A percentile compares a stretch with the other conserved stretches of the same genome.
Evolutionary conservation across 2,329 filamentous ascomycete genomes (phyloP).

Genomic region (Fusarium tanahbumbuense): DNA sequence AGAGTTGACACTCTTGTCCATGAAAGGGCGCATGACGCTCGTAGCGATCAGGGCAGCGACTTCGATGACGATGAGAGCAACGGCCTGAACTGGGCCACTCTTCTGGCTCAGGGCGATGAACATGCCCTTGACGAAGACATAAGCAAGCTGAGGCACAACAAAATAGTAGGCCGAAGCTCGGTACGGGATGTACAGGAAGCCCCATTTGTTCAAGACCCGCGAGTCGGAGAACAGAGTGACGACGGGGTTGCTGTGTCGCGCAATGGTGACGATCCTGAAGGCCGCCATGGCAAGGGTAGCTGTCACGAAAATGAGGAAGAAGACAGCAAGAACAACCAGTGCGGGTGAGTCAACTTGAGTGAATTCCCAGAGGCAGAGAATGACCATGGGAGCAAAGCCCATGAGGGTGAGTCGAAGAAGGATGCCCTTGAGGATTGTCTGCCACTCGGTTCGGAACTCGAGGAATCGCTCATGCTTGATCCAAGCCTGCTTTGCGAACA

Average conservation of each 20-base stretch:
- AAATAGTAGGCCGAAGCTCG: conserved; percentile 96
- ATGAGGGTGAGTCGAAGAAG: conserved; percentile 90
- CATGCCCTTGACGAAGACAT: conserved; percentile 85
- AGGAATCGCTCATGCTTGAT: conserved; percentile 88
- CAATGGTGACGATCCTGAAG: conserved; percentile 88
- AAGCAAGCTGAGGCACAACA: conserved; percentile 80
- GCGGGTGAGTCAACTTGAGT: conserved; percentile 86
- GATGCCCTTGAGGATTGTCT: conserved; percentile 90
- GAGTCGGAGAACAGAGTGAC: conserved; percentile 97
- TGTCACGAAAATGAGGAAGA: conserved; percentile 86
- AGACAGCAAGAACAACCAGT: conserved; percentile 84
- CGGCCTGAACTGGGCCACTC: conserved; percentile 78
- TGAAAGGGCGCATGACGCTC: conserved; percentile 87
- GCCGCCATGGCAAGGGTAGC: conserved; percentile 84
- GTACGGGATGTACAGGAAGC: conserved; percentile 97
- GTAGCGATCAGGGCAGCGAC: conserved; percentile 79
- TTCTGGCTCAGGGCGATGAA: conserved; percentile 86
- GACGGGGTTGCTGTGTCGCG: conserved; percentile 94
- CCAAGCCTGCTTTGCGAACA: conserved; percentile 77
- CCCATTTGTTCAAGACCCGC: conserved; percentile 93
- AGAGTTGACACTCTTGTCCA: conserved; percentile 97
- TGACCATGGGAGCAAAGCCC: conserved; percentile 89
- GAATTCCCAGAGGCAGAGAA: conserved; percentile 93
- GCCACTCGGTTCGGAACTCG: conserved; percentile 95
- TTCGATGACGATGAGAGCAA: conserved; percentile 86